Conservation (phyloP, 768 basidiomycete species). For the Agaricus subrufescens region DNA sequence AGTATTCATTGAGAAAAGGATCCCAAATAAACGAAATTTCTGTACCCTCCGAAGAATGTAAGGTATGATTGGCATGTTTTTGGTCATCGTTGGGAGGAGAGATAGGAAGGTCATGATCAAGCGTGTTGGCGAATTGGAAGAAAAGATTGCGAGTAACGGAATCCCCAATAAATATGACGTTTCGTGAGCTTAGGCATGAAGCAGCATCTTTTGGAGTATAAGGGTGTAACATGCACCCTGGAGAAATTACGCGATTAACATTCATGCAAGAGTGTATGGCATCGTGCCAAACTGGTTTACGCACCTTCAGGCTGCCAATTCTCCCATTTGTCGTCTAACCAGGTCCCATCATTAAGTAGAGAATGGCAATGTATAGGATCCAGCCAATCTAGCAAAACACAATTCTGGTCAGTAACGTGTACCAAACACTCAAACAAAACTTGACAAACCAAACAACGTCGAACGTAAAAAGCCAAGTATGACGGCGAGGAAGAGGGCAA, state of each 20-base stretch:
- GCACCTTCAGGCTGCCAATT: constrained; percentile 90
- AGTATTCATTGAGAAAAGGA: constrained; percentile 76
- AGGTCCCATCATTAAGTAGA: constrained; percentile 66
- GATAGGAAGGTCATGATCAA: constrained; percentile 54
- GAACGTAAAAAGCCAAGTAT: constrained; percentile 38
- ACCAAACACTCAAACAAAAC: neutral
- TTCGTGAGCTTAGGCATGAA: constrained; percentile 52
- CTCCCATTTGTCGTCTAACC: constrained; percentile 61
- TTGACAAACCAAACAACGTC: constrained; percentile 38
- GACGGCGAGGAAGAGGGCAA: constrained; percentile 33
- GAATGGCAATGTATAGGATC: constrained; percentile 75
- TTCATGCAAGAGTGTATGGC: neutral
- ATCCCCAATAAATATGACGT: constrained; percentile 79
- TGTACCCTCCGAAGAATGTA: constrained; percentile 41
- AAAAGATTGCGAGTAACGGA: constrained; percentile 78
- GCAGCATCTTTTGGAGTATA: constrained; percentile 54
- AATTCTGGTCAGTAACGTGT: neutral
- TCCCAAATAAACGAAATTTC: constrained; percentile 75
- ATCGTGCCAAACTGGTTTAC: constrained; percentile 12
- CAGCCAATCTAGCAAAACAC: constrained; percentile 47
- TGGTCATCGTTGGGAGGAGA: constrained; percentile 48
- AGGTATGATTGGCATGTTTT: constrained; percentile 65
- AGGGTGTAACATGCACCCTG: constrained; percentile 77
- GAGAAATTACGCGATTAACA: neutral
- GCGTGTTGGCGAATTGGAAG: constrained; percentile 61